Percentiles rank a stretch among this genome's conserved stretches.
Conservation (phyloP, 225 moss, liverwort and hornwort genomes). For the Polytrichum commune region DNA sequence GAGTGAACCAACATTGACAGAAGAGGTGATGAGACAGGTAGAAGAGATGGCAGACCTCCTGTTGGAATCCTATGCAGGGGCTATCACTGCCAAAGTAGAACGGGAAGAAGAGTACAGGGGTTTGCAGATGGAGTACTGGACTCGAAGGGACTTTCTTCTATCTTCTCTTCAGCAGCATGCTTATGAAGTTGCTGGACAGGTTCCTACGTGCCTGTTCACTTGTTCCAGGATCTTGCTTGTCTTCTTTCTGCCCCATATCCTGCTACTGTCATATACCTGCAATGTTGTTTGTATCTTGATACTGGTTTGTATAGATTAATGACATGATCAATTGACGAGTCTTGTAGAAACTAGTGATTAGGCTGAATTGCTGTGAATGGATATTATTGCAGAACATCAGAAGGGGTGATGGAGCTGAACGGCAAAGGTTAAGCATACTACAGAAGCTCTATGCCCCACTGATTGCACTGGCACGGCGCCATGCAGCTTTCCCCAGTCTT, state of each 20-base stretch:
- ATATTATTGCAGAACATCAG: slow-evolving; percentile 45
- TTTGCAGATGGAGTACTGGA: slow-evolving; percentile 99
- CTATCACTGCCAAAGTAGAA: slow-evolving; percentile 94
- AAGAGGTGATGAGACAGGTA: slow-evolving; percentile 68
- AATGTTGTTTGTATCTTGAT: no score
- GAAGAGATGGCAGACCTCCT: slow-evolving; percentile 87
- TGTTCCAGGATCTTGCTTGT: background rate
- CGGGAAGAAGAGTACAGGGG: slow-evolving; percentile 96
- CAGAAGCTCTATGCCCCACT: slow-evolving; percentile 76
- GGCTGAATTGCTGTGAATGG: background rate
- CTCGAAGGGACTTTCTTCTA: slow-evolving; percentile 75
- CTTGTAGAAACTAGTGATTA: no score
- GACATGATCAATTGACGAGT: no score
- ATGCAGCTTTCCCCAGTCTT: slow-evolving; percentile 90
- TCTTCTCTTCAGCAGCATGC: slow-evolving; percentile 76
- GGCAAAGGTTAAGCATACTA: slow-evolving; percentile 50
- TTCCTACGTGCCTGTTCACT: slow-evolving; percentile 19
- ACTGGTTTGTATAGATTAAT: no score
- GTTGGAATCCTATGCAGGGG: slow-evolving; percentile 91
- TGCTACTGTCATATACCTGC: background rate
- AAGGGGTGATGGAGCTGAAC: slow-evolving; percentile 55
- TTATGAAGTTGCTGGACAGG: slow-evolving; percentile 73
- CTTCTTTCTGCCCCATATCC: background rate
- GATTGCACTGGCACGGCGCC: slow-evolving; percentile 76
- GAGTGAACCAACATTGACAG: slow-evolving; percentile 78